Evolutionary conservation across 495 filamentous ascomycete genomes (phyloP), one percentile per base, ranked within the genome.

Genomic region (Penicillium nucicola): DNA sequence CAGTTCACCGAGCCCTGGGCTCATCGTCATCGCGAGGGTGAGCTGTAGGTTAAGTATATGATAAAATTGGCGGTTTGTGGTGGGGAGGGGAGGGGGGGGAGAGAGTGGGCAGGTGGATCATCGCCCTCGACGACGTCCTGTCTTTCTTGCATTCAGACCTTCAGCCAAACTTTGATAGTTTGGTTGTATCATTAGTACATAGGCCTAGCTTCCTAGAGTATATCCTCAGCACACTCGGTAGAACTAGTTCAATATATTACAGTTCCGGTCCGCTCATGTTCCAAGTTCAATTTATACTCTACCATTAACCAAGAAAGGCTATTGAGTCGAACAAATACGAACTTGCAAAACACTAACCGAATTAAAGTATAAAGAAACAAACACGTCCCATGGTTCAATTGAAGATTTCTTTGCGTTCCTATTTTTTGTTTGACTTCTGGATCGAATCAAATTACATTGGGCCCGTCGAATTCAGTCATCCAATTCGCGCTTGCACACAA

Each of bases 361-460:
- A 12, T 33, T 33, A 20, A 5, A 32, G n/a, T 28, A 30, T 10
- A 19, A 48, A 48, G 12, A 39, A 48, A 30, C 35, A 48, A 30
- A 48, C 46, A 41, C 40, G 46, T 48, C 46, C 46, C 48, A 31
- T 30, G 48, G 28, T 34, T 50, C 44, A 42, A 44, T 50, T 50
- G 34, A 38, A 48, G 48, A 42, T 46, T 51, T 58, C 34, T 57
- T 60, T 57, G 47, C 48, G 42, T 50, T 65, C 40, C 61, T 61
- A 62, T 54, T 56, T 66, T 66, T 67, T 63, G 60, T 50, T 57
- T 60, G 62, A 65, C 55, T 58, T 63, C 43, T 59, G 56, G 48
- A 52, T 66, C 56, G 60, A 68, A 63, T 65, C 68, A 64, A 68
- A 68, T 66, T 70, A 69, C 67, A 70, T 61, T 28, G 56, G 46